Base-by-base conservation (phyloP, 208 protist genomes). In the Acanthamoeba healyi region DNA sequence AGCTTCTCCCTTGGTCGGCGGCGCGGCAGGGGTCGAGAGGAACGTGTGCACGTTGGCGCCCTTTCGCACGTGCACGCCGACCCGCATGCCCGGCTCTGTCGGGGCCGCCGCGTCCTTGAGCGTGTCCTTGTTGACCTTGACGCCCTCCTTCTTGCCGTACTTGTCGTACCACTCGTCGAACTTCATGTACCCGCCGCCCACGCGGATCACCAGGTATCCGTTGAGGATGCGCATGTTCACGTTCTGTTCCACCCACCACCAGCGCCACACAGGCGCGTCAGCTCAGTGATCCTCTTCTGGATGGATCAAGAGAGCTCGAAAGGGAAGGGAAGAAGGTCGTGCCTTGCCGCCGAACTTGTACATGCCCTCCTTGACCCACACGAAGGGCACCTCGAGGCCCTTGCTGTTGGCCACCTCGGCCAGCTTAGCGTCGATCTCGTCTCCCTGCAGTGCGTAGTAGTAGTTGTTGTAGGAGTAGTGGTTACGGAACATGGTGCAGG, bases 91-190 rank as follows among this genome's bases (percentile, higher is more conserved):
- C 22, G 67, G 67, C 34, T 77, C 67, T 7, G n/a, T 29, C 40
- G 67, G 3, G 34, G 79, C 24, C 3, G 29, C 6, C 24, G 26
- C 10, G 58, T 14, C 51, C 19, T 34, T 29, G 5, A 92, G 17
- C 7, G 86, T 72, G 19, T 72, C 86, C 42, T n/a, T 92, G 34
- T 92, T 92, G 7, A 92, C 56, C 38, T 92, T 92, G 26, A 92
- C 2, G 38, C 86, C 56, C 40, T 92, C 86, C 42, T 92, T 92
- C 56, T 92, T 92, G 86, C 86, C 86, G 72, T 92, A 92, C 58
- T 92, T 92, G 34, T 92, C 86, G 51, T 91, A 91, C 84, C 84
- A 91, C 32, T 91, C 84, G 22, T 91, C 84, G 54, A 91, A 91
- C 36, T 91, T 58, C 84, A 91, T 91, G 34, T 91, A 91, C 44